These are phyloP conservation scores for Polyplosphaeria fusca DNA, from an alignment of 495 filamentous ascomycete genomes.

Conservation along the genomic window DNA sequence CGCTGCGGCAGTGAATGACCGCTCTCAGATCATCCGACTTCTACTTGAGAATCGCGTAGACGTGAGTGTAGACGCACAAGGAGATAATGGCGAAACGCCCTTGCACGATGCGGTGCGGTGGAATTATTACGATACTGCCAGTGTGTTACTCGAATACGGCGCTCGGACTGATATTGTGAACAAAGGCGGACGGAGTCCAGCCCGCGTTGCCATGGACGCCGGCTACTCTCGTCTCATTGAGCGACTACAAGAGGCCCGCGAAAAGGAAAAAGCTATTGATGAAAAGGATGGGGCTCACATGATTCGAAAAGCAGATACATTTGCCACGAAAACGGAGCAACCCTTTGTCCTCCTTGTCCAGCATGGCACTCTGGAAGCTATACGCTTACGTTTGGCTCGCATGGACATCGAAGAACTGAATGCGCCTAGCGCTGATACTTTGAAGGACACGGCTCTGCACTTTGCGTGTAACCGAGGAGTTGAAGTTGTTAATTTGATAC, in stretches of 20 bases:
- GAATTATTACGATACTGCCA: slow-evolving; percentile 2
- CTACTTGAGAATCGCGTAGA: slow-evolving; percentile 14
- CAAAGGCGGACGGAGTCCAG: slow-evolving; percentile 12
- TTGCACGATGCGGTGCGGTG: slow-evolving; percentile 15
- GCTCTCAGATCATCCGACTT: slow-evolving; percentile 4
- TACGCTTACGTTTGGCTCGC: neutral
- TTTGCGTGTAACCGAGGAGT: neutral
- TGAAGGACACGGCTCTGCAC: slow-evolving; percentile 13
- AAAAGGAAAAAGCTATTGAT: slow-evolving; percentile 3
- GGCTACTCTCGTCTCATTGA: slow-evolving; percentile 5
- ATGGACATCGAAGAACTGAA: slow-evolving; percentile 6
- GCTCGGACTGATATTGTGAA: slow-evolving; percentile 21
- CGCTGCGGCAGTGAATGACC: slow-evolving; percentile 14
- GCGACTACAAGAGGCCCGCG: slow-evolving; percentile 7
- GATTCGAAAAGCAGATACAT: slow-evolving; percentile 16
- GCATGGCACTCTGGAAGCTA: neutral
- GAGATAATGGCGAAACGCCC: slow-evolving; percentile 16
- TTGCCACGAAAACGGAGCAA: slow-evolving; percentile 1
- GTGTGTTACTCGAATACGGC: slow-evolving; percentile 19
- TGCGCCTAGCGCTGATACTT: slow-evolving; percentile 8
- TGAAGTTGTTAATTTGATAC: slow-evolving; percentile 13
- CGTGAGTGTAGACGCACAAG: slow-evolving; percentile 15
- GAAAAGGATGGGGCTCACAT: neutral
- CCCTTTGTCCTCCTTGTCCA: slow-evolving; percentile 5
- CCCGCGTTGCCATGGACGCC: slow-evolving; percentile 15